Evolutionary conservation across 495 filamentous ascomycete genomes (phyloP), one percentile per base, ranked within the genome.

Genomic region (Penicillium maclennaniae): DNA sequence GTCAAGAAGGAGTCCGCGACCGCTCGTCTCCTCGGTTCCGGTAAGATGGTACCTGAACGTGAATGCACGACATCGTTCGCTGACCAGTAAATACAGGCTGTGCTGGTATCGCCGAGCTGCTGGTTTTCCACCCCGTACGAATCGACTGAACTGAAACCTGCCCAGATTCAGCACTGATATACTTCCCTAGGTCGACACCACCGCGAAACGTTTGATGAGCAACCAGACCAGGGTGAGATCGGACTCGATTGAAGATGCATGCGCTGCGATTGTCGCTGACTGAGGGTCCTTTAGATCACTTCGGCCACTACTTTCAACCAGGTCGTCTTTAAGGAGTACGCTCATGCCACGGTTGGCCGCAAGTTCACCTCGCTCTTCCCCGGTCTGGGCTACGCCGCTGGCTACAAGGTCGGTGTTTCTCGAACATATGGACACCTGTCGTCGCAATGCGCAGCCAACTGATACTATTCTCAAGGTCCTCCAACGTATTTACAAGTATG

Each of bases 171-270:
- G 40, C 41, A 59, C 68, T 74, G 54, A 74, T 39, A 23, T 36
- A 31, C 3, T 14, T 8, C 20, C 14, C 20, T 3, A 93, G 89
- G 90, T 99, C 71, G 93, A 99, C 71, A 99, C 93, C 39, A 96
- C 90, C 52, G 91, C 93, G 43, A 99, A 99, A 79, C 89, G 93
- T 43, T 84, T 99, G 74, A 99, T 99, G 93, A 96, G 91, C 85
- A 97, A 99, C 71, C 87, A 96, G 65, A 82, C 81, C 60, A 83
- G 79, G 72, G 88, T 90, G 61, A 68, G 72, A 51, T 46, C 43
- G 39, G 39, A 51, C 50, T 39, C 36, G 41, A 43, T 53, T 36
- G 16, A 10, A 21, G 45, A 39, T 51, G 36, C 37, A 37, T 47
- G 48, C 45, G 53, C 28, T 31, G 20, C 19, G 19, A 47, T 21